A percentile compares a stretch with the other conserved stretches of the same genome.
These are phyloP conservation scores for Wickerhamomyces sp. DNA, from an alignment of 1,139 yeast genomes.

Conservation along the genomic window DNA sequence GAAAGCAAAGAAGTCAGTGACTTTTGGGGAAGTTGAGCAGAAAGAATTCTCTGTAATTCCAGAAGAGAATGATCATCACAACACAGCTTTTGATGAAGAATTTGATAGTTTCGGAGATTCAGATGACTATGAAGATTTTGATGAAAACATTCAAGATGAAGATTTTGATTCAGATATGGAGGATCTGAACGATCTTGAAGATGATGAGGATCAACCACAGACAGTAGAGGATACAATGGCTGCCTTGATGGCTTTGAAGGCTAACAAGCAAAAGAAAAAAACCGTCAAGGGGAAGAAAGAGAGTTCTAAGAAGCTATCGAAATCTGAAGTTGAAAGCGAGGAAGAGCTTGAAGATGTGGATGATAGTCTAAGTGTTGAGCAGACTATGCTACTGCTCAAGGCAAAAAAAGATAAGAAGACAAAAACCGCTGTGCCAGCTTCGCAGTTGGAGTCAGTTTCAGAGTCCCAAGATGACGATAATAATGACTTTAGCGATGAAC, in stretches of 20 bases:
- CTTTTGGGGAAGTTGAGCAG: constrained; percentile 10
- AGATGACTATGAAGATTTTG: constrained; percentile 20
- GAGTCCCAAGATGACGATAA: too few relatives aligned
- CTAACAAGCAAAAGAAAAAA: constrained; percentile 18
- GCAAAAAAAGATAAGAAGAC: constrained; percentile 13
- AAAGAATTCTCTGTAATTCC: constrained; percentile 15
- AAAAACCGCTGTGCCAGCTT: neutral
- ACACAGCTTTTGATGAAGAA: constrained; percentile 13
- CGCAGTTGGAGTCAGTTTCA: too few relatives aligned
- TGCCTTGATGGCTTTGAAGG: constrained; percentile 39
- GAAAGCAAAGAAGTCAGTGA: constrained; percentile 6
- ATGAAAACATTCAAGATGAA: constrained; percentile 6
- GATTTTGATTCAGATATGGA: neutral
- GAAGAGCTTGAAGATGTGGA: too few relatives aligned
- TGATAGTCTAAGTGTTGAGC: constrained; percentile 20
- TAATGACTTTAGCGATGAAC: too few relatives aligned
- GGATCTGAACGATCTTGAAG: constrained; percentile 19
- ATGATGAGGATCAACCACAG: constrained; percentile 23
- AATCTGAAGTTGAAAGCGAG: too few relatives aligned
- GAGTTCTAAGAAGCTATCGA: too few relatives aligned
- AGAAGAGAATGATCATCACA: too few relatives aligned
- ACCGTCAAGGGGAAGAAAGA: too few relatives aligned
- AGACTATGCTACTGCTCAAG: constrained; percentile 37
- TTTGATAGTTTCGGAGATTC: constrained; percentile 23
- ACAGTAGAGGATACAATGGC: constrained; percentile 36